phyloP scores from a whole-genome alignment of 192 early-diverging fungal genomes.

The Linnemannia elongata region DNA sequence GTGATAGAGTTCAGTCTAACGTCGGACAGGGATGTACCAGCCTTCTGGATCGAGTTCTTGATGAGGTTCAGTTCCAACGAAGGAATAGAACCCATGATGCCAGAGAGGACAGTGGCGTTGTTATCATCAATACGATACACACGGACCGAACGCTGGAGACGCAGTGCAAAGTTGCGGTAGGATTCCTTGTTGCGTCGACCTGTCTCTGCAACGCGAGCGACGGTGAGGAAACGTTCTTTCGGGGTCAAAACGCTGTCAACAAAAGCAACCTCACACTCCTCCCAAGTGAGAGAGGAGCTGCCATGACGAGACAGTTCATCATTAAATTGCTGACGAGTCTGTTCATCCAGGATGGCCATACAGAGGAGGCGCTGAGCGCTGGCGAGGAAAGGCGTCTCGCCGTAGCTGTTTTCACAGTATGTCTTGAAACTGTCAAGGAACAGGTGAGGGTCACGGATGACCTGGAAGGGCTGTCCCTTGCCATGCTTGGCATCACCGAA shows the following conservation, averaged over 20 bases:
- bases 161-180: neutral
- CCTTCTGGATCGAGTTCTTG: neutral
- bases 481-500: too few species aligned
- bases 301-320: neutral
- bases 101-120: neutral
- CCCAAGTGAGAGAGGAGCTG: neutral
- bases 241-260: neutral
- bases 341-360: neutral
- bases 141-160: neutral
- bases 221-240: neutral
- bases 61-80: neutral
- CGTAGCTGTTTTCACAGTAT: too few species aligned
- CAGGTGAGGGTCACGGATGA: too few species aligned
- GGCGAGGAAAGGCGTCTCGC: too few species aligned
- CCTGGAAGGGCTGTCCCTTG: too few species aligned
- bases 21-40: neutral
- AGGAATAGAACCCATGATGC: neutral
- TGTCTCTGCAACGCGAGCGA: neutral
- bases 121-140: neutral
- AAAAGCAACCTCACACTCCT: neutral
- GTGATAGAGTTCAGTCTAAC: neutral
- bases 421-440: too few species aligned
- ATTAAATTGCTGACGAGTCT: neutral
- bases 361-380: neutral
- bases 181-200: neutral